These are phyloP conservation scores for Populus nigra DNA, from an alignment of 345 rosid species.

Conservation along the genomic window DNA sequence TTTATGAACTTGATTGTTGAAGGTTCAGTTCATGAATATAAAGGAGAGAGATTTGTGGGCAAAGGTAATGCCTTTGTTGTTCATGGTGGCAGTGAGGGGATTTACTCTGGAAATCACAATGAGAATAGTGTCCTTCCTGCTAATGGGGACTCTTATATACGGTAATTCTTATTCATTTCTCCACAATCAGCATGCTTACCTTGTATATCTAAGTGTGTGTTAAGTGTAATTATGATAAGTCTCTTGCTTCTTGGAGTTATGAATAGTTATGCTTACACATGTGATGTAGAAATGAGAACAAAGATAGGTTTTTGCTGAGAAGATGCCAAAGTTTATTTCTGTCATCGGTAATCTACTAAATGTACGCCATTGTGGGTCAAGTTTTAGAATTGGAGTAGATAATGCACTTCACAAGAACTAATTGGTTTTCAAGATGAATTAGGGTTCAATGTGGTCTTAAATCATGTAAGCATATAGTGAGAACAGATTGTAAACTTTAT, in stretches of 20 bases:
- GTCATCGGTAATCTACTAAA: not conserved
- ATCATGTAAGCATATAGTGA: not conserved
- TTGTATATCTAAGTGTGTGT: not conserved
- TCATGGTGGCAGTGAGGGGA: conserved; percentile 95
- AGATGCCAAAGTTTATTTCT: not conserved
- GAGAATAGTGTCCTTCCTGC: conserved; percentile 32
- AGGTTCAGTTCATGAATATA: conserved; percentile 88
- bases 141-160: conserved; percentile 54
- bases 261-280: not conserved
- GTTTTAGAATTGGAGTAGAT: not conserved
- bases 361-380: not conserved
- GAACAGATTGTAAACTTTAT: not conserved
- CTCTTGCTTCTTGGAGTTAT: not conserved
- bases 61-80: conserved; percentile 92
- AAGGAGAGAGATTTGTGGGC: conserved; percentile 57
- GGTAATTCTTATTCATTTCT: conserved; percentile 39
- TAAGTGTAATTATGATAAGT: not conserved
- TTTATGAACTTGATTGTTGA: conserved; percentile 22
- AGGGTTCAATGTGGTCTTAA: not conserved
- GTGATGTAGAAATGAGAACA: not conserved
- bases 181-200: not conserved
- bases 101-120: conserved; percentile 46
- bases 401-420: not conserved
- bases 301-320: not conserved
- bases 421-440: not conserved